A percentile compares a stretch with the other conserved stretches of the same genome.
Conservation (phyloP, 2,329 filamentous ascomycete species). For the Monilinia laxa region DNA sequence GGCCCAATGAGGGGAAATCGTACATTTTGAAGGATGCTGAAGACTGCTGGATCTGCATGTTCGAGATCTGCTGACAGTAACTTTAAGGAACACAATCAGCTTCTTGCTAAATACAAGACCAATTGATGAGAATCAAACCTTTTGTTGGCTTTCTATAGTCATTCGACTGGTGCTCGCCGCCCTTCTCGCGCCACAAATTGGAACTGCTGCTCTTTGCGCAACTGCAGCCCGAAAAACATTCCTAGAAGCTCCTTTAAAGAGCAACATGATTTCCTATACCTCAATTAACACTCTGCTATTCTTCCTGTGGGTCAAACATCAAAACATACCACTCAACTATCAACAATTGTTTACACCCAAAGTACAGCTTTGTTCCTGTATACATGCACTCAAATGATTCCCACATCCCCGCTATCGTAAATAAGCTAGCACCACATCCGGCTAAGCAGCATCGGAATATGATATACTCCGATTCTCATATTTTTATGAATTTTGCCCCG, state of each 20-base stretch:
- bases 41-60: constrained; percentile 83
- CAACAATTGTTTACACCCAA: constrained; percentile 12
- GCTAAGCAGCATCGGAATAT: constrained; percentile 8
- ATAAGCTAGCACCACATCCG: constrained; percentile 14
- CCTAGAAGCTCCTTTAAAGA: constrained; percentile 37
- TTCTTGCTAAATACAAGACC: not conserved
- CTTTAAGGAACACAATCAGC: constrained; percentile 47
- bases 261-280: constrained; percentile 35
- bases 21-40: constrained; percentile 88
- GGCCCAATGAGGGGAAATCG: constrained; percentile 19
- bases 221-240: constrained; percentile 31
- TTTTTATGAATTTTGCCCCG: not conserved
- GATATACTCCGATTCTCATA: not conserved
- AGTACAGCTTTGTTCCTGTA: constrained; percentile 17
- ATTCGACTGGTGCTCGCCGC: constrained; percentile 33
- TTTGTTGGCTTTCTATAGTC: constrained; percentile 56
- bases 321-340: constrained; percentile 13
- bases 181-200: constrained; percentile 35
- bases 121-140: constrained; percentile 44
- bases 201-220: constrained; percentile 28
- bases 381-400: constrained; percentile 4
- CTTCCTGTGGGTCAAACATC: not conserved
- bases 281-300: constrained; percentile 15
- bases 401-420: constrained; percentile 13
- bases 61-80: constrained; percentile 76